A percentile compares a stretch with the other conserved stretches of the same genome.
phyloP scores from a whole-genome alignment of 2,329 filamentous ascomycete species.

The Pestalotiopsis sp. region DNA sequence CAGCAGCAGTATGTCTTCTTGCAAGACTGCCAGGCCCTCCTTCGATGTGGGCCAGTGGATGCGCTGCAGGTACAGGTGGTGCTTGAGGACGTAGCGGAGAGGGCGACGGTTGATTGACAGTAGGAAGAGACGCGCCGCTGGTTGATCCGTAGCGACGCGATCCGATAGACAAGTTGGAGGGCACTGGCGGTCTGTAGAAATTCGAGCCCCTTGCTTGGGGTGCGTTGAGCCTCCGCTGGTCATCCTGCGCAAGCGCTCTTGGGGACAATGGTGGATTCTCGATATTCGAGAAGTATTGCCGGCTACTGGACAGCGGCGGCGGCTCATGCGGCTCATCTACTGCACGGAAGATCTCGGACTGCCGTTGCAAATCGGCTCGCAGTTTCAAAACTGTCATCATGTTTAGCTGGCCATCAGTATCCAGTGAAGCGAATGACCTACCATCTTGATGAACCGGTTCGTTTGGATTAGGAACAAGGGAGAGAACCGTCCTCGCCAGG shows the following conservation, averaged over 20 bases:
- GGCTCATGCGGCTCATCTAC: constrained; percentile 70
- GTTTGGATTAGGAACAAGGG: constrained; percentile 75
- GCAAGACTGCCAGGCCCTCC: constrained; percentile 70
- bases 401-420: constrained; percentile 26
- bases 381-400: constrained; percentile 51
- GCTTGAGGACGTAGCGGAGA: constrained; percentile 71
- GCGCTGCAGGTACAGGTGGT: constrained; percentile 64
- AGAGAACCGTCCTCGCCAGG: constrained; percentile 73
- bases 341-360: constrained; percentile 57
- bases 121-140: constrained; percentile 63
- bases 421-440: constrained; percentile 48
- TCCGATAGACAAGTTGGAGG: constrained; percentile 78
- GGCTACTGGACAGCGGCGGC: constrained; percentile 62
- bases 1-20: constrained; percentile 90
- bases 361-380: constrained; percentile 63
- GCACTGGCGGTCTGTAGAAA: constrained; percentile 76
- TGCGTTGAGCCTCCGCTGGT: constrained; percentile 72
- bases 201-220: constrained; percentile 58
- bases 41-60: constrained; percentile 66
- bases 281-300: constrained; percentile 66
- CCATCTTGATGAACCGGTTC: constrained; percentile 80
- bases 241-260: constrained; percentile 83
- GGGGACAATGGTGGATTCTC: constrained; percentile 85
- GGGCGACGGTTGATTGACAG: constrained; percentile 64
- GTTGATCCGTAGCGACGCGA: constrained; percentile 86